Percentiles rank a stretch among this genome's conserved stretches.
phyloP scores from a whole-genome alignment of 2,329 filamentous ascomycete genomes.

The Aaosphaeria pasadenensis region DNA sequence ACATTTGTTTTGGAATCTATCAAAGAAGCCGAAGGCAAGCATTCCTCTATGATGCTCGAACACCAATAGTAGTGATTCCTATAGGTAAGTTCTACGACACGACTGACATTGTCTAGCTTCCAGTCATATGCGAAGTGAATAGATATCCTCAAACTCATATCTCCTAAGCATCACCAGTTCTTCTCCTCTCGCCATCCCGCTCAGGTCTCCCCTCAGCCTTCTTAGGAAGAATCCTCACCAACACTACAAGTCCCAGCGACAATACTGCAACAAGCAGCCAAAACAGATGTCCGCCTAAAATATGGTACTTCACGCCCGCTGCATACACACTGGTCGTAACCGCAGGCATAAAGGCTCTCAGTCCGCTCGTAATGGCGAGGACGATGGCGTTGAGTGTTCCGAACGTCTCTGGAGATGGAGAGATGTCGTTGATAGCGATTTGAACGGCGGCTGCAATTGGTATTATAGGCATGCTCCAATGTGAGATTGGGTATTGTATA shows the following conservation, averaged over 20 bases:
- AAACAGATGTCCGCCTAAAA: constrained; percentile 62
- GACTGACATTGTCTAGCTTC: too few relatives aligned
- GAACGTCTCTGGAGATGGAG: constrained; percentile 61
- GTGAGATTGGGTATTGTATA: too few relatives aligned
- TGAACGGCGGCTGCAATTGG: constrained; percentile 55
- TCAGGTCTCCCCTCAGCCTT: background rate
- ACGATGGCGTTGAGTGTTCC: constrained; percentile 70
- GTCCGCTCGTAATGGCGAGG: constrained; percentile 58
- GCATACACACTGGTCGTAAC: constrained; percentile 67
- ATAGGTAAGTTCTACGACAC: too few relatives aligned
- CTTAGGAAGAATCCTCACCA: constrained; percentile 20
- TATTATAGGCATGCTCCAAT: too few relatives aligned
- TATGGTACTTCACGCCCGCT: constrained; percentile 59
- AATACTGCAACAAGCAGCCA: constrained; percentile 56
- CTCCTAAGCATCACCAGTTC: background rate
- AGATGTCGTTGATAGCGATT: constrained; percentile 71
- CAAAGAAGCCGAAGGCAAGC: too few relatives aligned
- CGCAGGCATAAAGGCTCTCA: constrained; percentile 66
- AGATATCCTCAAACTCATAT: too few relatives aligned
- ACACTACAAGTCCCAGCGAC: constrained; percentile 11
- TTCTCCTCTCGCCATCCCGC: background rate
- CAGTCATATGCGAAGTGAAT: too few relatives aligned
- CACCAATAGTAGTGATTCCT: too few relatives aligned
- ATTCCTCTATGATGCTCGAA: too few relatives aligned
- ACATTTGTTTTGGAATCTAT: too few relatives aligned